These are phyloP conservation scores for Umbelopsis sp. DNA, from an alignment of 192 early-diverging fungal species.

Conservation along the genomic window DNA sequence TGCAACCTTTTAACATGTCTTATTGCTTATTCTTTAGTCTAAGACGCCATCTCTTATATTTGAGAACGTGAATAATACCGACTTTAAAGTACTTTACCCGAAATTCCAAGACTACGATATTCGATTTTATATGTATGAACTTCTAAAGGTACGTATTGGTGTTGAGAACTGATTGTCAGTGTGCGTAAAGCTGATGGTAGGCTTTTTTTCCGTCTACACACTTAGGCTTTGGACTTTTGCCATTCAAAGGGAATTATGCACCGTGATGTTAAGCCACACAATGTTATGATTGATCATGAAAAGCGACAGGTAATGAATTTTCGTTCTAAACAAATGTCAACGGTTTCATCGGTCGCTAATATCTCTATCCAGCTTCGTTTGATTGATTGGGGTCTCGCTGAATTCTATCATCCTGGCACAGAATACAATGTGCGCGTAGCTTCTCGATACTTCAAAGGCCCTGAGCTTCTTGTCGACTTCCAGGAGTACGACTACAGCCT, in stretches of 20 bases:
- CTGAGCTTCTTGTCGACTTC: conserved; percentile 97
- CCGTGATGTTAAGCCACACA: conserved; percentile 98
- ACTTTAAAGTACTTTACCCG: conserved; percentile 97
- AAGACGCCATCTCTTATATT: conserved; percentile 97
- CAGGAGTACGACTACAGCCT: conserved; percentile 99
- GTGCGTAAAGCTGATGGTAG: background rate
- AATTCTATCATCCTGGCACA: conserved; percentile 97
- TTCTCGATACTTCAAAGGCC: conserved; percentile 98
- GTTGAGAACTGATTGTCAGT: background rate
- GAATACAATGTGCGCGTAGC: conserved; percentile 99
- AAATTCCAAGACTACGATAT: conserved; percentile 94
- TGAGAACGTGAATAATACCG: conserved; percentile 96
- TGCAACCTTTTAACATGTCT: background rate
- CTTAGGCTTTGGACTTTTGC: conserved; percentile 94
- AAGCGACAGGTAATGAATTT: conserved; percentile 64
- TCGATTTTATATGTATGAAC: conserved; percentile 95
- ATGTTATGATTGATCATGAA: conserved; percentile 99
- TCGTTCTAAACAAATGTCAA: background rate
- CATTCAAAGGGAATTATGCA: conserved; percentile 99
- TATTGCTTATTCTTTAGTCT: conserved; percentile 52
- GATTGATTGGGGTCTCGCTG: conserved; percentile 99
- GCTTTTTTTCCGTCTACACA: background rate
- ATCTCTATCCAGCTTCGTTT: conserved; percentile 69
- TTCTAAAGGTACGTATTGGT: conserved; percentile 72
- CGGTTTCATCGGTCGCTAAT: background rate